phyloP scores from a whole-genome alignment of 169 alveolate species.

The Blepharisma undulans region DNA sequence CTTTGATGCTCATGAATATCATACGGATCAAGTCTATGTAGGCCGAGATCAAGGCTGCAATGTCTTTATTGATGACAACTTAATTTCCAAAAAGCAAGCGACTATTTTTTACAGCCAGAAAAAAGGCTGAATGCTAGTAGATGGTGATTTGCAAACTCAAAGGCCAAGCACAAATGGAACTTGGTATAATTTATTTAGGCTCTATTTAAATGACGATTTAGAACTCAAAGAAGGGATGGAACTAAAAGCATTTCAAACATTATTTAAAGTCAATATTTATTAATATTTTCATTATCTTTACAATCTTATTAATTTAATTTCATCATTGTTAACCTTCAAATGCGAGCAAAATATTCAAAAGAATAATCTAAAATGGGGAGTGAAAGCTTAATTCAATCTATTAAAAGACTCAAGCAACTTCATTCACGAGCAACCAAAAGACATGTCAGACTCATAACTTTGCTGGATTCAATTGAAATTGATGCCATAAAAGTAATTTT shows the following conservation, averaged over 20 bases:
- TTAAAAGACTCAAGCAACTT: background rate
- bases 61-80: conserved; percentile 17
- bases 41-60: conserved; percentile 34
- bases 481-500: background rate
- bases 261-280: background rate
- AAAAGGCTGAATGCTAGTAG: conserved; percentile 30
- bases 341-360: background rate
- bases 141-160: conserved; percentile 10
- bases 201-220: background rate
- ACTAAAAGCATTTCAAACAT: conserved; percentile 20
- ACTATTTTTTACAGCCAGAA: conserved; percentile 19
- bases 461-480: conserved; percentile 9
- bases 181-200: conserved; percentile 25
- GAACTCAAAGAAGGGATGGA: background rate
- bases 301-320: background rate
- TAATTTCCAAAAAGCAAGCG: conserved; percentile 18
- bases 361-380: background rate
- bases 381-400: background rate
- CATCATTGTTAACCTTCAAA: background rate
- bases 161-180: conserved; percentile 47
- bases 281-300: background rate
- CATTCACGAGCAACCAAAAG: background rate
- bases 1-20: background rate
- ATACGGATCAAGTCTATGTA: background rate
- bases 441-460: background rate